Base-by-base conservation (phyloP, 2,329 filamentous ascomycete species). In the Hypoxylon sp. region DNA sequence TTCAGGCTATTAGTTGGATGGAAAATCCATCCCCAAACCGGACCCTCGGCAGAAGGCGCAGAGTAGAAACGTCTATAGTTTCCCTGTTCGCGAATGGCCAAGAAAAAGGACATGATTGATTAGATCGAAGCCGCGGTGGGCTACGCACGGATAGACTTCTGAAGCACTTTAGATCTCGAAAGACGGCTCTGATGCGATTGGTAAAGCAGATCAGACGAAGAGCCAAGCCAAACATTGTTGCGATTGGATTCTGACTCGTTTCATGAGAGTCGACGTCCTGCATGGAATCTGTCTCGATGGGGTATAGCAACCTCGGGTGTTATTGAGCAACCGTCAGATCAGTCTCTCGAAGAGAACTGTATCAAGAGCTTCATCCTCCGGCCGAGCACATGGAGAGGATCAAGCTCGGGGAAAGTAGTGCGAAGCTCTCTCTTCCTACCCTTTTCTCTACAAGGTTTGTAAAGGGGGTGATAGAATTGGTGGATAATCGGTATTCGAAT, bases 1-100 rank as follows among this genome's bases (percentile, higher is more conserved):
- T 13, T 64, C 50, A 64, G 61, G 58, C 61, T 63, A 61, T 63
- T 55, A 20, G 3, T 29, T 21, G 37, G 31, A 20, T n/a, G 20
- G 27, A 8, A 27, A 21, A 33, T 41, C 33, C 11, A 20, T 9
- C 15, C 11, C 26, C 18, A 29, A 41, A 48, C 49, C 52, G 46
- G 51, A n/a, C 37, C 13, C 10, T 63, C 53, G 57, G 57, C 60
- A 60, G 54, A 55, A 27, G 27, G 13, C 23, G 43, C 58, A 20
- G 11, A 41, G 37, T 11, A 59, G 50, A 58, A 51, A 62, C 58
- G 24, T 41, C 31, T 24, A 27, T 3, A 23, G 50, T 61, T 11
- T 29, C 58, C 38, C 37, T 37, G 29, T 53, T 40, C 35, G 17
- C 37, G 52, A 43, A 41, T 7, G 15, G 45, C 21, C 11, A 15